These are phyloP conservation scores for Microcyclospora tardicrescens DNA, from an alignment of 2,329 filamentous ascomycete species.

Conservation along the genomic window DNA sequence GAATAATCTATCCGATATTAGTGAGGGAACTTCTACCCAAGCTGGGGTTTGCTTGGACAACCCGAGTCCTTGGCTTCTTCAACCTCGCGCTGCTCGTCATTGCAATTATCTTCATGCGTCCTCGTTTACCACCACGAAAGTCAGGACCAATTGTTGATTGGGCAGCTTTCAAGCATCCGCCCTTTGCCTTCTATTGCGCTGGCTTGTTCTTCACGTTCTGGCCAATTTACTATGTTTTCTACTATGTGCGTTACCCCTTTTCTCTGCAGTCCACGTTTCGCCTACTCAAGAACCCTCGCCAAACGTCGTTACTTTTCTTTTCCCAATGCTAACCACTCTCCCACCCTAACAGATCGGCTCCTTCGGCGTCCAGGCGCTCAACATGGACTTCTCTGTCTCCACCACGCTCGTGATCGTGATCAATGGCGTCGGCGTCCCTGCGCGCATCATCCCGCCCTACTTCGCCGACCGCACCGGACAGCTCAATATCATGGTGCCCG, in stretches of 20 bases:
- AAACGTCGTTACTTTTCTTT: background rate
- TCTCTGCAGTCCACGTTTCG: background rate
- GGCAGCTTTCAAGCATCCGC: constrained; percentile 28
- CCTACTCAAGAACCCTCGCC: no score
- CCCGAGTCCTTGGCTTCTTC: constrained; percentile 49
- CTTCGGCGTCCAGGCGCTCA: constrained; percentile 22
- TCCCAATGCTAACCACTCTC: background rate
- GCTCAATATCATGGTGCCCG: constrained; percentile 20
- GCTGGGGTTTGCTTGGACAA: constrained; percentile 52
- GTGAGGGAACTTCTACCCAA: constrained; percentile 41
- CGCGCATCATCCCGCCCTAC: constrained; percentile 39
- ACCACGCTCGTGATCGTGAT: constrained; percentile 44
- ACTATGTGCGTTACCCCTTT: constrained; percentile 24
- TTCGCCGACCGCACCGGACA: constrained; percentile 44
- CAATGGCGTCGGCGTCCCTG: constrained; percentile 45
- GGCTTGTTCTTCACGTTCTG: constrained; percentile 22
- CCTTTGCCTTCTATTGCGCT: constrained; percentile 26
- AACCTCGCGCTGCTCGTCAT: constrained; percentile 32
- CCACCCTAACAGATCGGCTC: constrained; percentile 22
- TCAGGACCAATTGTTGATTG: constrained; percentile 31
- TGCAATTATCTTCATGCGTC: constrained; percentile 27
- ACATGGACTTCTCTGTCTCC: constrained; percentile 36
- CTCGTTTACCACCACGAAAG: constrained; percentile 31
- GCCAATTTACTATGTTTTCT: constrained; percentile 31
- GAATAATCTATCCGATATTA: constrained; percentile 49